These are phyloP conservation scores for Claviceps capensis DNA, from an alignment of 2,329 filamentous ascomycete genomes.

Conservation along the genomic window DNA sequence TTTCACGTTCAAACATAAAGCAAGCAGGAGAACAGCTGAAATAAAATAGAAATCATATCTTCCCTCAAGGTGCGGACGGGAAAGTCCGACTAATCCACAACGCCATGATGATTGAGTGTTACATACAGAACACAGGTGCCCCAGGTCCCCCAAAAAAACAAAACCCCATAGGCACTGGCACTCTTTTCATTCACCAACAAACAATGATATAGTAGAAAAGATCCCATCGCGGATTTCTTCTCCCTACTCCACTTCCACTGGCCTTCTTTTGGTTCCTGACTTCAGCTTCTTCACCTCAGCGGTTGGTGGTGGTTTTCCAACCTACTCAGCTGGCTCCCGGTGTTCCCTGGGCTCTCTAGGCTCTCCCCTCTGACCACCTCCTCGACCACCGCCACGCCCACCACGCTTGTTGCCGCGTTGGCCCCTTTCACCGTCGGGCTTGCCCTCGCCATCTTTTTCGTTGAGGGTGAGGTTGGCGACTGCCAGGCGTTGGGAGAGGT, in stretches of 20 bases:
- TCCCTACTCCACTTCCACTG: background rate
- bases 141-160: conserved; percentile 11
- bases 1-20: background rate
- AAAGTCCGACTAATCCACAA: conserved; percentile 21
- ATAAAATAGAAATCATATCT: background rate
- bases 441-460: conserved; percentile 37
- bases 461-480: conserved; percentile 49
- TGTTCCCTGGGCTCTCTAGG: conserved; percentile 28
- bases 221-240: too few relatives aligned
- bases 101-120: conserved; percentile 23
- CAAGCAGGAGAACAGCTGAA: conserved; percentile 9
- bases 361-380: conserved; percentile 38
- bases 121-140: conserved; percentile 19
- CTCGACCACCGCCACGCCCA: conserved; percentile 36
- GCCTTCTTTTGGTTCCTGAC: background rate
- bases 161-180: background rate
- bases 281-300: too few relatives aligned
- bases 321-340: conserved; percentile 20
- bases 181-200: too few relatives aligned
- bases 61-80: conserved; percentile 14
- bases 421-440: conserved; percentile 29
- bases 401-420: conserved; percentile 38
- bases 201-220: too few relatives aligned
- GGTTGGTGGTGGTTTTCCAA: background rate
- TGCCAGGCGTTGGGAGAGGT: conserved; percentile 87